phyloP scores from a whole-genome alignment of 352 stramenopile species.

The Pythium volutum region DNA sequence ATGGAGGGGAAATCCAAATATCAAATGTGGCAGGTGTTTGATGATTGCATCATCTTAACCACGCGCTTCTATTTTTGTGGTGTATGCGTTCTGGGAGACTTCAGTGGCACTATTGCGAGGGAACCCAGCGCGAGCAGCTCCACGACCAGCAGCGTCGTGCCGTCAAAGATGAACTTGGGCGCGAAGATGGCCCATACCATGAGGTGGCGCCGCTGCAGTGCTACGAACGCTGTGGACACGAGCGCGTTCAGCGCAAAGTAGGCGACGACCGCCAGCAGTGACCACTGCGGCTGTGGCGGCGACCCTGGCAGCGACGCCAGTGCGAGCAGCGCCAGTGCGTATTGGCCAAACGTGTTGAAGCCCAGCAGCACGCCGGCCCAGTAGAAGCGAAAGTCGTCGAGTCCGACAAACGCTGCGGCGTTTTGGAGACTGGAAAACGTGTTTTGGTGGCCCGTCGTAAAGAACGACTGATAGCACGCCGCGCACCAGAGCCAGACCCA shows the following conservation, averaged over 20 bases:
- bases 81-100: slow-evolving; percentile 10
- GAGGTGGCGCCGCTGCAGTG: slow-evolving; percentile 82
- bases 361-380: slow-evolving; percentile 68
- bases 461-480: slow-evolving; percentile 72
- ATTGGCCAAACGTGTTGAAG: slow-evolving; percentile 87
- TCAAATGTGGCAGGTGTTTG: slow-evolving; percentile 3
- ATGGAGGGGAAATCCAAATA: neutral
- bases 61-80: slow-evolving; percentile 3
- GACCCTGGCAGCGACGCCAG: slow-evolving; percentile 30
- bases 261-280: slow-evolving; percentile 25
- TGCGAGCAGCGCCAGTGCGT: slow-evolving; percentile 39
- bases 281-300: slow-evolving; percentile 15
- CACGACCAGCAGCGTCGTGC: slow-evolving; percentile 50
- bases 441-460: slow-evolving; percentile 86
- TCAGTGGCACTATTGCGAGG: neutral
- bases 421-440: slow-evolving; percentile 91
- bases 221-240: slow-evolving; percentile 84
- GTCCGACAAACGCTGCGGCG: slow-evolving; percentile 83
- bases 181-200: slow-evolving; percentile 94
- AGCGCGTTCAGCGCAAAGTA: slow-evolving; percentile 59
- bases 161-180: slow-evolving; percentile 89
- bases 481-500: slow-evolving; percentile 62
- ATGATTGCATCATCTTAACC: neutral
- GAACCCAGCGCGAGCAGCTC: slow-evolving; percentile 24
- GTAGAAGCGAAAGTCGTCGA: slow-evolving; percentile 85